Evolutionary conservation across 768 basidiomycete genomes (phyloP).

Genomic region (Auriculariales sp.): DNA sequence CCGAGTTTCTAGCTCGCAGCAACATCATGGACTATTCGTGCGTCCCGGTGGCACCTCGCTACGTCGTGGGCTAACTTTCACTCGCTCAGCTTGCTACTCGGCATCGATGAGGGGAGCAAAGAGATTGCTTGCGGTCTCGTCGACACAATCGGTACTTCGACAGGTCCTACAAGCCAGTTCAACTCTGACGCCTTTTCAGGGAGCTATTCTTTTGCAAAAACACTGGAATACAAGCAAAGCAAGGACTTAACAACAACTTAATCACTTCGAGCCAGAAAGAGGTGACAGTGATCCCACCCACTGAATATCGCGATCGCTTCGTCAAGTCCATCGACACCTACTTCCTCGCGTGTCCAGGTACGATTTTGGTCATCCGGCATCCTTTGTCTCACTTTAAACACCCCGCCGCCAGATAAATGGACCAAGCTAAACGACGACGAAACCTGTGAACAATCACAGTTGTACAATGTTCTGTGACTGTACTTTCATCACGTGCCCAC

Average conservation of each 20-base stretch:
- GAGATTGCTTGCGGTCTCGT: conserved; percentile 68
- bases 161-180: not conserved
- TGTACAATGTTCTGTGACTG: not conserved
- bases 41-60: conserved; percentile 14
- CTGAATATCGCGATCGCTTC: conserved; percentile 68
- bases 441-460: too few species aligned
- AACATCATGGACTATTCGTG: conserved; percentile 85
- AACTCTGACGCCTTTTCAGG: conserved; percentile 21
- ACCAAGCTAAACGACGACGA: not conserved
- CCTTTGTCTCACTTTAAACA: not conserved
- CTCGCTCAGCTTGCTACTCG: conserved; percentile 44
- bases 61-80: not conserved
- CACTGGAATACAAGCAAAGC: conserved; percentile 78
- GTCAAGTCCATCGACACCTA: conserved; percentile 58
- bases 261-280: conserved; percentile 32
- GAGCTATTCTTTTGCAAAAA: conserved; percentile 76
- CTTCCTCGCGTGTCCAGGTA: conserved; percentile 65
- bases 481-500: too few species aligned
- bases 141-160: conserved; percentile 56
- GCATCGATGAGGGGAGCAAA: conserved; percentile 50
- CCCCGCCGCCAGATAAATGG: conserved; percentile 2
- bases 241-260: conserved; percentile 34
- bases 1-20: conserved; percentile 56
- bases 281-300: conserved; percentile 66
- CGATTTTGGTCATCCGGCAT: not conserved